A percentile compares a stretch with the other conserved stretches of the same genome.
Conservation (phyloP, 371 early-diverging fungal genomes). For the Circinella minor region DNA sequence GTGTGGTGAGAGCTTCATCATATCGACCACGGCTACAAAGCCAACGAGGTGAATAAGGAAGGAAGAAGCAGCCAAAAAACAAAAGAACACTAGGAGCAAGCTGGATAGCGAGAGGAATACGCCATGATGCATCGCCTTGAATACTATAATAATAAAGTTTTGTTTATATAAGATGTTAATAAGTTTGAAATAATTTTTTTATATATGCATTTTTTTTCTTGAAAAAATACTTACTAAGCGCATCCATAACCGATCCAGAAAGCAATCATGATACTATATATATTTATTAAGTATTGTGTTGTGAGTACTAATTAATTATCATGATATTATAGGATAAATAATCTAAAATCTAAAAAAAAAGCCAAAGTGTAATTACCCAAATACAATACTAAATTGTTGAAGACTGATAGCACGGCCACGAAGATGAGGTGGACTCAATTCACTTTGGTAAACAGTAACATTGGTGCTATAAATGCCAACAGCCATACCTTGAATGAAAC, state of each 20-base stretch:
- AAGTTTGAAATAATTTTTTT: no score
- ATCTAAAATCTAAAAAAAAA: not conserved
- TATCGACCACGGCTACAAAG: slow-evolving; percentile 39
- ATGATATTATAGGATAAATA: no score
- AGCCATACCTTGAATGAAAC: slow-evolving; percentile 45
- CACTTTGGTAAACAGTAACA: slow-evolving; percentile 43
- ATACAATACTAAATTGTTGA: slow-evolving; percentile 26
- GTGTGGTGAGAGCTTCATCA: slow-evolving; percentile 54
- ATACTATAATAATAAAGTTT: slow-evolving; percentile 10
- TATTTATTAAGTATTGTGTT: not conserved
- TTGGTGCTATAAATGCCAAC: slow-evolving; percentile 35
- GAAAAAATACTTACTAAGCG: slow-evolving; percentile 58
- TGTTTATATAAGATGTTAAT: slow-evolving; percentile 24
- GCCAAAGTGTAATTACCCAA: slow-evolving; percentile 14
- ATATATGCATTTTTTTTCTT: slow-evolving; percentile 56
- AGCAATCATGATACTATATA: slow-evolving; percentile 43
- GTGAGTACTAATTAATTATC: not conserved
- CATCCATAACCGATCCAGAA: slow-evolving; percentile 53
- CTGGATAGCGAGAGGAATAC: slow-evolving; percentile 38
- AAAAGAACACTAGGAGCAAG: slow-evolving; percentile 35
- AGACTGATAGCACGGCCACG: slow-evolving; percentile 28
- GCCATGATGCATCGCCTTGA: slow-evolving; percentile 35
- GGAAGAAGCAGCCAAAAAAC: slow-evolving; percentile 42
- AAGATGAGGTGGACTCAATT: slow-evolving; percentile 30
- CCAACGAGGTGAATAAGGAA: slow-evolving; percentile 61